Conservation (phyloP, 192 early-diverging fungal genomes). For the Umbelopsis vinacea region DNA sequence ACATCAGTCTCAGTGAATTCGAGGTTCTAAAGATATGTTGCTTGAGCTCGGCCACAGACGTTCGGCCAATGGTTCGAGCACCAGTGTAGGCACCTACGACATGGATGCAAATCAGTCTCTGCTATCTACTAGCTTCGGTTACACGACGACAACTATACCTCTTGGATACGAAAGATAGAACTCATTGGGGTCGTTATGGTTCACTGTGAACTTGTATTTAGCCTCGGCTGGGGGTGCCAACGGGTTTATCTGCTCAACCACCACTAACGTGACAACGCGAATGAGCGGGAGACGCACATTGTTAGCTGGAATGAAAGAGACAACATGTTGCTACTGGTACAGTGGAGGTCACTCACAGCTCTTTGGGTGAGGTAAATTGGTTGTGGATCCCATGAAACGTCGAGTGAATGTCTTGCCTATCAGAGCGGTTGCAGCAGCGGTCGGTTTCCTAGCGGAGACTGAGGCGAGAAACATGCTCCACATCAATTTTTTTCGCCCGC, state of each 20-base stretch:
- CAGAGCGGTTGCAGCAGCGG: not conserved
- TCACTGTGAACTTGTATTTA: slow-evolving; percentile 18
- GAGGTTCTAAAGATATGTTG: slow-evolving; percentile 54
- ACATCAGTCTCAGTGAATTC: slow-evolving; percentile 54
- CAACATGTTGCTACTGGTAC: too few species aligned
- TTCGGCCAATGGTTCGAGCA: slow-evolving; percentile 58
- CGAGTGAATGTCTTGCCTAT: not conserved
- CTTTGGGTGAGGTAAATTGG: not conserved
- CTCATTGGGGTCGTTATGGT: slow-evolving; percentile 24
- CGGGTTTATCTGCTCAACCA: slow-evolving; percentile 36
- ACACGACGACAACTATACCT: slow-evolving; percentile 25
- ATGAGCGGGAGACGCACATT: not conserved
- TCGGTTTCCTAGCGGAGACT: slow-evolving; percentile 1
- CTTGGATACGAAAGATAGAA: slow-evolving; percentile 39
- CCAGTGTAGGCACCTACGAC: slow-evolving; percentile 64
- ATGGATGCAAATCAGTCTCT: not conserved
- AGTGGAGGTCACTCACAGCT: not conserved
- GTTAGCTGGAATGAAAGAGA: not conserved
- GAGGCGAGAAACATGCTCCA: not conserved
- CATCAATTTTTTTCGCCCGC: too few species aligned
- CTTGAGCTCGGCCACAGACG: slow-evolving; percentile 59
- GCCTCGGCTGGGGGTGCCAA: not conserved
- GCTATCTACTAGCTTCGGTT: not conserved
- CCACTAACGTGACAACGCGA: slow-evolving; percentile 22
- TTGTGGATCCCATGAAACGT: not conserved